A percentile compares a stretch with the other conserved stretches of the same genome.
phyloP scores from a whole-genome alignment of 169 alveolate species.

The Eimeria tenella region DNA sequence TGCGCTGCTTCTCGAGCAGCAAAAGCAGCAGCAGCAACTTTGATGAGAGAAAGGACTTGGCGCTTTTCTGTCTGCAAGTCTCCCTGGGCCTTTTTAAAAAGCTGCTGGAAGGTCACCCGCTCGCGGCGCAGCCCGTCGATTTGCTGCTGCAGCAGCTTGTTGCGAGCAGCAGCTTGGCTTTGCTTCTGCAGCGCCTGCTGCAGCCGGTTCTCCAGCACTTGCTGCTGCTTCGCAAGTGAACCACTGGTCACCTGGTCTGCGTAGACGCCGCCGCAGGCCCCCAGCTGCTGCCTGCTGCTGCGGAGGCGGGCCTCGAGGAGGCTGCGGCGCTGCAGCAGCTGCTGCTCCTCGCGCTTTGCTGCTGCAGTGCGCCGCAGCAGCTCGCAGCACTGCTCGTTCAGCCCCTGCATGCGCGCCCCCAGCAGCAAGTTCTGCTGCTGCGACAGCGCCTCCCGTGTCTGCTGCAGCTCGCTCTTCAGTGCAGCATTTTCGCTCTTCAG shows the following conservation, averaged over 20 bases:
- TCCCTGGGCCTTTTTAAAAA: conserved; percentile 89
- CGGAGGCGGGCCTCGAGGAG: conserved; percentile 61
- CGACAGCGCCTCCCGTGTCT: conserved; percentile 65
- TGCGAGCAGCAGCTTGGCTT: conserved; percentile 86
- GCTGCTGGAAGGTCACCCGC: conserved; percentile 91
- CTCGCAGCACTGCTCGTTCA: conserved; percentile 11
- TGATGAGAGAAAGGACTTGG: conserved; percentile 91
- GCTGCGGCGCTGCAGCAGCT: neutral
- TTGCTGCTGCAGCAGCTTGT: conserved; percentile 89
- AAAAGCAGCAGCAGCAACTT: conserved; percentile 91
- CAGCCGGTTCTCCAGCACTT: conserved; percentile 91
- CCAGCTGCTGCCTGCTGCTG: conserved; percentile 54
- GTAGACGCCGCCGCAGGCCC: conserved; percentile 86
- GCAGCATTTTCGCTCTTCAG: conserved; percentile 50
- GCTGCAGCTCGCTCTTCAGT: conserved; percentile 61
- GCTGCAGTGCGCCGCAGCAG: conserved; percentile 6
- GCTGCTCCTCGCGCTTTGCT: conserved; percentile 57
- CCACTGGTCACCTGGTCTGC: conserved; percentile 87
- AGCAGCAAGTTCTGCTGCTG: conserved; percentile 61
- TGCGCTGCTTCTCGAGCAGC: conserved; percentile 92
- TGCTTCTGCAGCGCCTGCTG: conserved; percentile 90
- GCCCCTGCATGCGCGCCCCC: conserved; percentile 38
- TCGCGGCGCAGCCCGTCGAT: conserved; percentile 93
- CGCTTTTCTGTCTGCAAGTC: conserved; percentile 84
- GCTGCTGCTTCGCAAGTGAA: conserved; percentile 88